Evolutionary conservation across 2,329 filamentous ascomycete species (phyloP).

Genomic region (Moelleriella libera): DNA sequence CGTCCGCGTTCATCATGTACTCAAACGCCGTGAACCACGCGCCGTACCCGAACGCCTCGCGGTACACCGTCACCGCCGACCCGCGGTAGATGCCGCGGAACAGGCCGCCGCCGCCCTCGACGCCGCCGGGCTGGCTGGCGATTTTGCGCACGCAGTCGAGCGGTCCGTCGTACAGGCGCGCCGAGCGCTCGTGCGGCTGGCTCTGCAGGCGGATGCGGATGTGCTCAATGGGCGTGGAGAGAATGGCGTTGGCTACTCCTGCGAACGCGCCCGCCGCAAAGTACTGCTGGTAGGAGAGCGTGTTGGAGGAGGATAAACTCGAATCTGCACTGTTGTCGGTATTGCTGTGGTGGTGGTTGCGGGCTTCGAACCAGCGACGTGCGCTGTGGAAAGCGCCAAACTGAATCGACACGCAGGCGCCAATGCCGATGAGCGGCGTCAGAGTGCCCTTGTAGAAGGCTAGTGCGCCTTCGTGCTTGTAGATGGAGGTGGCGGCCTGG

Average conservation of each 20-base stretch:
- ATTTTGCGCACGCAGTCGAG: constrained; percentile 86
- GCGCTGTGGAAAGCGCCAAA: constrained; percentile 95
- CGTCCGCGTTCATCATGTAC: constrained; percentile 89
- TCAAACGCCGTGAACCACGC: constrained; percentile 93
- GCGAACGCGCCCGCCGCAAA: constrained; percentile 85
- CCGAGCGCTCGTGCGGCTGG: constrained; percentile 71
- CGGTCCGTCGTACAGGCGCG: constrained; percentile 67
- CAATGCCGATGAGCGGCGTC: constrained; percentile 88
- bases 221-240: constrained; percentile 91
- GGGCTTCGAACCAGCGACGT: constrained; percentile 68
- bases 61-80: constrained; percentile 67
- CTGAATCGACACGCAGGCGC: constrained; percentile 95
- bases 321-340: too few species aligned
- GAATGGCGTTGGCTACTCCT: constrained; percentile 73
- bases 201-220: constrained; percentile 92
- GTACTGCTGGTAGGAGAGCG: too few species aligned
- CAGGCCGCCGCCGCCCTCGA: too few species aligned
- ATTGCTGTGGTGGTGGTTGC: constrained; percentile 57
- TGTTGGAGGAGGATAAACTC: too few species aligned
- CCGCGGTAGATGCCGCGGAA: constrained; percentile 75
- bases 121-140: constrained; percentile 43
- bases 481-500: constrained; percentile 70
- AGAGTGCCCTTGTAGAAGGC: constrained; percentile 99
- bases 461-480: constrained; percentile 70
- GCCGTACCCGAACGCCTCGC: constrained; percentile 91